phyloP scores from a whole-genome alignment of 164 flowering plant species.

The Nymphaea colorata region DNA sequence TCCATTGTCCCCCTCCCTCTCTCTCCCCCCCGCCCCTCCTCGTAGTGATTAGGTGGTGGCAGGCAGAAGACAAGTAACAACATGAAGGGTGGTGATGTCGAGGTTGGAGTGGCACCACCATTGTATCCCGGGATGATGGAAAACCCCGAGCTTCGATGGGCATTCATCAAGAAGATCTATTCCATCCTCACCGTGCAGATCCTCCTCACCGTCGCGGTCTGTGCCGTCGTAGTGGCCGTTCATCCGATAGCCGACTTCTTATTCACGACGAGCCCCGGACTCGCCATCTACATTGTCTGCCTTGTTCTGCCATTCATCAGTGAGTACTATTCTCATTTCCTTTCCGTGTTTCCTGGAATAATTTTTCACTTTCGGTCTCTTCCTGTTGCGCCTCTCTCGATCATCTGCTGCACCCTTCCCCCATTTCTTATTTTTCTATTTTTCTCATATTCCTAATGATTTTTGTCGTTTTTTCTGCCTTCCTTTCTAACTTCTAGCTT shows the following conservation, averaged over 20 bases:
- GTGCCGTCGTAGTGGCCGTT: slow-evolving; percentile 37
- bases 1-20: no score
- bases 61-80: no score
- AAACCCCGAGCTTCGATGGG: slow-evolving; percentile 59
- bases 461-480: no score
- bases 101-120: slow-evolving; percentile 21
- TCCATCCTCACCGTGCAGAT: slow-evolving; percentile 39
- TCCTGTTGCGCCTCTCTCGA: no score
- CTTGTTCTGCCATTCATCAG: slow-evolving; percentile 36
- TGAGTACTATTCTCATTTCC: slow-evolving; percentile 8
- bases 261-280: slow-evolving; percentile 23
- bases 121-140: slow-evolving; percentile 69
- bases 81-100: slow-evolving; percentile 28
- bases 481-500: no score
- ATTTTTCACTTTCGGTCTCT: no score
- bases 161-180: slow-evolving; percentile 68
- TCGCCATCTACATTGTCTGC: slow-evolving; percentile 32
- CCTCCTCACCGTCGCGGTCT: slow-evolving; percentile 51
- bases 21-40: no score
- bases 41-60: no score
- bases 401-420: no score
- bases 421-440: no score
- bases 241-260: slow-evolving; percentile 36
- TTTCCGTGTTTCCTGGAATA: no score
- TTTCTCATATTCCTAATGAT: no score